These are phyloP conservation scores for Bryoglossum gracile DNA, from an alignment of 495 filamentous ascomycete species.

Conservation along the genomic window DNA sequence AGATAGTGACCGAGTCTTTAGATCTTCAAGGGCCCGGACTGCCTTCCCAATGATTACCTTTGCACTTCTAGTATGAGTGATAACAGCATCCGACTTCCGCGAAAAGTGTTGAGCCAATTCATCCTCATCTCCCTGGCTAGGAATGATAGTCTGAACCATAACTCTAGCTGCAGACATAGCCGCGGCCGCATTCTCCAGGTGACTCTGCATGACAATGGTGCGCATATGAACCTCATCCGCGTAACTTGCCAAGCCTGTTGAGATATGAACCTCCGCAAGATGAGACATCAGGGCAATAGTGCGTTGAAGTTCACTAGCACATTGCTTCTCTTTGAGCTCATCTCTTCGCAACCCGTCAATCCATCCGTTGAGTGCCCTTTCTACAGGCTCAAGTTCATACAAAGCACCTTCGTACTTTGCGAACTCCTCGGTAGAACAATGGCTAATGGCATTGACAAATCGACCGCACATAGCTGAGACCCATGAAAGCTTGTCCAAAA, in stretches of 20 bases:
- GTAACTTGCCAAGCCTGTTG: constrained; percentile 63
- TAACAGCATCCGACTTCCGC: constrained; percentile 63
- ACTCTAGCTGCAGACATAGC: constrained; percentile 54
- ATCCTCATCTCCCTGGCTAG: constrained; percentile 44
- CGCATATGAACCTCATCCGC: constrained; percentile 73
- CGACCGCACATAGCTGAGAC: constrained; percentile 74
- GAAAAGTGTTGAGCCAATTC: constrained; percentile 60
- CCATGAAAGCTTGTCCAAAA: constrained; percentile 80
- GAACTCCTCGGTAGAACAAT: constrained; percentile 72
- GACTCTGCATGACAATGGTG: constrained; percentile 65
- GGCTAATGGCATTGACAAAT: constrained; percentile 69
- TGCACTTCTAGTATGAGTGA: constrained; percentile 68
- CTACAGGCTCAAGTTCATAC: constrained; percentile 89
- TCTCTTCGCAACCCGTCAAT: constrained; percentile 76
- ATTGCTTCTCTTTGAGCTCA: constrained; percentile 78
- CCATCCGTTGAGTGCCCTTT: constrained; percentile 82
- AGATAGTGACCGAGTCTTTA: constrained; percentile 69
- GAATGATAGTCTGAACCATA: constrained; percentile 58
- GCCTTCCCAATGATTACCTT: constrained; percentile 83
- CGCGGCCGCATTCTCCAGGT: constrained; percentile 70
- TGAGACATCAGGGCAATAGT: constrained; percentile 82
- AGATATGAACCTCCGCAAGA: constrained; percentile 72
- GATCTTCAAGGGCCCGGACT: constrained; percentile 66
- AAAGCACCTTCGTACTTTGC: constrained; percentile 63
- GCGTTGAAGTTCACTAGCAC: constrained; percentile 69